Evolutionary conservation across 1,139 yeast species (phyloP), one percentile per base, ranked within the genome.

Genomic region (Magnusiomyces paraingens): DNA sequence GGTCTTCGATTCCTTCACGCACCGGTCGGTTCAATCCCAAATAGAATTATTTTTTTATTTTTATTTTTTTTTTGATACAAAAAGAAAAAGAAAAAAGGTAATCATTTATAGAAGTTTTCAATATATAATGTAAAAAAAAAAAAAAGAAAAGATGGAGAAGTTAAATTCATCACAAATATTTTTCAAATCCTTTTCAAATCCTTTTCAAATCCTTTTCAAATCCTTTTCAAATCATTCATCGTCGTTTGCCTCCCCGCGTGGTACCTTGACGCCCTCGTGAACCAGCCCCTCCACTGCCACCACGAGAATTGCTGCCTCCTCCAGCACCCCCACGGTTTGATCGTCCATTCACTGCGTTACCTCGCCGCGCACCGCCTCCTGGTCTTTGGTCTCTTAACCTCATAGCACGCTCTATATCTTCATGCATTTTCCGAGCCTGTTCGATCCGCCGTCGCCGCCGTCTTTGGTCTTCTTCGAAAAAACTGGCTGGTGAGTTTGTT

Each of bases 391-490:
- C 49, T 15, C 49, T 22, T 35, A 18, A 41, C 36, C 49, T 29
- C 49, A 46, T 46, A 5, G 32, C 41, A n/a, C 49, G 22, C 36
- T 46, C 49, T 3, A 46, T 46, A 32, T 46, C 22, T 32, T 46
- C 49, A n/a, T 46, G 49, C 49, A 46, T 46, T 36, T 36, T 46
- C 20, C 42, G 35, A 3, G 49, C 49, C 17, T 46, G 41, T 32
- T 46, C 49, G 15, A 46, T 46, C 18, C 49, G 17, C 11, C 20
- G 20, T 17, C 41, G 35, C 21, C 36, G 18, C 14, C 12, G 12
- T 10, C 15, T 8, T 11, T 46, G 41, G 17, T 32, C 49, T 29
- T 46, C 49, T 12, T 22, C 36, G 8, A 3, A 3, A 4, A 38
- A 10, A 5, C 18, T 17, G 41, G 41, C 12, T 3, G 41, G 5